These are phyloP conservation scores for Gigaspora rosea DNA, from an alignment of 192 early-diverging fungal species.

Conservation along the genomic window DNA sequence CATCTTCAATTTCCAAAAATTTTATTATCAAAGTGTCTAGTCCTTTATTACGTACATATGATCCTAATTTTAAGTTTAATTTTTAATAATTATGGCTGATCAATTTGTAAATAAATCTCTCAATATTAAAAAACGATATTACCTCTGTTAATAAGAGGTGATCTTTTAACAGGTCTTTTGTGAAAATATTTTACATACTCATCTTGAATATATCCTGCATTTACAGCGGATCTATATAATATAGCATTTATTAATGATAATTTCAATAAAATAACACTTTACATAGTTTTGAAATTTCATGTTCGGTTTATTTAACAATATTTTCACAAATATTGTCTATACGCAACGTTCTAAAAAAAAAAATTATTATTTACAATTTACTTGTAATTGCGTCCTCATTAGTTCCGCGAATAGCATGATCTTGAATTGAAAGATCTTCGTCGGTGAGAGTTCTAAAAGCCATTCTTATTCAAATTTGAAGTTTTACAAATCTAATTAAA, in stretches of 20 bases:
- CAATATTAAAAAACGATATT: background rate
- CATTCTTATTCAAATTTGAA: background rate
- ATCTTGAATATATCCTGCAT: slow-evolving; percentile 81
- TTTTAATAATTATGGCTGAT: background rate
- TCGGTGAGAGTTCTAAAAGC: background rate
- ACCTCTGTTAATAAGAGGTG: slow-evolving; percentile 95
- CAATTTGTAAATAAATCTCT: background rate
- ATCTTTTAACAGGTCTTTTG: slow-evolving; percentile 65
- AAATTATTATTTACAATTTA: slow-evolving; percentile 60
- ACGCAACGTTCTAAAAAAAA: background rate
- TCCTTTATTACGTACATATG: slow-evolving; percentile 72
- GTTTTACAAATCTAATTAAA: no score
- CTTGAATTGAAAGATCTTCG: slow-evolving; percentile 34
- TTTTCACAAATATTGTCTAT: background rate
- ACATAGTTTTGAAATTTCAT: no score
- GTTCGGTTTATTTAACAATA: no score
- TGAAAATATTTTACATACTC: slow-evolving; percentile 83
- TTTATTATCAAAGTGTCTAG: slow-evolving; percentile 65
- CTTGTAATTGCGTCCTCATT: slow-evolving; percentile 89
- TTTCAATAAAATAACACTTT: slow-evolving; percentile 12
- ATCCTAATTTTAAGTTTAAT: slow-evolving; percentile 49
- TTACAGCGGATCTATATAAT: slow-evolving; percentile 71
- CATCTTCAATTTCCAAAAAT: slow-evolving; percentile 53
- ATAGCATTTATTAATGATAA: background rate
- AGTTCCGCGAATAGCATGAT: slow-evolving; percentile 82